Conservation (phyloP, 2,329 filamentous ascomycete genomes). For the Plenodomus lindquistii region DNA sequence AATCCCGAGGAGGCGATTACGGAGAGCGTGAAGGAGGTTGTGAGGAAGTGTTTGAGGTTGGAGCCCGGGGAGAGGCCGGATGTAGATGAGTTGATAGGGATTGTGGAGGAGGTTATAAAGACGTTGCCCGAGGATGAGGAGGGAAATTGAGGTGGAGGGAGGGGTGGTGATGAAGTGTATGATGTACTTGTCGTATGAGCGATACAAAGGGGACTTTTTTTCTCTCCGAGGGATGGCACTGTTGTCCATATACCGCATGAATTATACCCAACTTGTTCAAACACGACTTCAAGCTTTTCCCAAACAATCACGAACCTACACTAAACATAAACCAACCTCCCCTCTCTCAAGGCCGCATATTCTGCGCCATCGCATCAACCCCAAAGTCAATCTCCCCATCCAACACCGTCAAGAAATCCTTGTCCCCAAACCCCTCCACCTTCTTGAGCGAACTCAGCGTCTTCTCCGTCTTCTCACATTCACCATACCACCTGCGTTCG, state of each 20-base stretch:
- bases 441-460: slow-evolving; percentile 14
- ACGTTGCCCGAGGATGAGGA: slow-evolving; percentile 65
- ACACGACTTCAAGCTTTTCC: too few relatives aligned
- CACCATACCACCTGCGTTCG: slow-evolving; percentile 34
- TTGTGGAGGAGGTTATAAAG: slow-evolving; percentile 75
- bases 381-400: slow-evolving; percentile 31
- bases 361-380: slow-evolving; percentile 18
- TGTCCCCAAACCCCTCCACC: slow-evolving; percentile 14
- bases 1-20: slow-evolving; percentile 64
- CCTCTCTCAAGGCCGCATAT: slow-evolving; percentile 11
- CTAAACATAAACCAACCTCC: background rate
- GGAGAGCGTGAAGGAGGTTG: slow-evolving; percentile 82
- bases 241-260: background rate
- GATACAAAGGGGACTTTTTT: too few relatives aligned
- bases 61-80: slow-evolving; percentile 88
- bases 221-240: too few relatives aligned
- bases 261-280: background rate
- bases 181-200: too few relatives aligned
- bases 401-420: slow-evolving; percentile 29
- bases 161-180: background rate
- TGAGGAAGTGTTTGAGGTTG: slow-evolving; percentile 81
- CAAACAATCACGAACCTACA: too few relatives aligned
- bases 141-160: slow-evolving; percentile 7
- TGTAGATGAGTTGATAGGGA: slow-evolving; percentile 77
- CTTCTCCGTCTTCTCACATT: slow-evolving; percentile 27